Conservation (phyloP, 2,329 filamentous ascomycete species). For the Monilinia laxa region DNA sequence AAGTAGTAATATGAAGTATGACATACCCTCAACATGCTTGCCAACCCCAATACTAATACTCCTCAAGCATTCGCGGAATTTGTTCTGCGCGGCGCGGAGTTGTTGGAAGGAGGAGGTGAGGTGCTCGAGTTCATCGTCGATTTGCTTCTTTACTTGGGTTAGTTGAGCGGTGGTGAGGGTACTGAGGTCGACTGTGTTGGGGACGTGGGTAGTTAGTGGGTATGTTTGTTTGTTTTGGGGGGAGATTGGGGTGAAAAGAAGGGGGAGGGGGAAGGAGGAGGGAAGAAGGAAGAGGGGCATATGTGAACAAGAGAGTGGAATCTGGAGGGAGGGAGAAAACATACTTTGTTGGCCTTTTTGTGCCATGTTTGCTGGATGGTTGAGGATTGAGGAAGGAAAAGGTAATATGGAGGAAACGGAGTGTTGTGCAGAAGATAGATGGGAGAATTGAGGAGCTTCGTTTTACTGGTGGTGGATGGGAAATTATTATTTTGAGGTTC, state of each 20-base stretch:
- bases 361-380: no score
- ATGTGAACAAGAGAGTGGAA: neutral
- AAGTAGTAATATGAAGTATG: neutral
- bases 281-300: no score
- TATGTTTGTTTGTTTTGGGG: neutral
- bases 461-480: neutral
- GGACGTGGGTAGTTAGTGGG: neutral
- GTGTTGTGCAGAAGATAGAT: no score
- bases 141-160: constrained; percentile 87
- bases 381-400: no score
- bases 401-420: no score
- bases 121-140: constrained; percentile 94
- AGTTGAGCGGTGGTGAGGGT: constrained; percentile 82
- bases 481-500: constrained; percentile 1
- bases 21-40: constrained; percentile 42
- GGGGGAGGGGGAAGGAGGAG: no score
- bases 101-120: constrained; percentile 87
- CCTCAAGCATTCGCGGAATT: constrained; percentile 85
- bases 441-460: no score
- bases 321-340: no score
- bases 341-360: no score
- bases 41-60: constrained; percentile 65
- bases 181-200: constrained; percentile 62
- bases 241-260: neutral
- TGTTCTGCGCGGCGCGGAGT: constrained; percentile 83